Conservation (phyloP, 2,329 filamentous ascomycete genomes). For the Epichloe typhina region DNA sequence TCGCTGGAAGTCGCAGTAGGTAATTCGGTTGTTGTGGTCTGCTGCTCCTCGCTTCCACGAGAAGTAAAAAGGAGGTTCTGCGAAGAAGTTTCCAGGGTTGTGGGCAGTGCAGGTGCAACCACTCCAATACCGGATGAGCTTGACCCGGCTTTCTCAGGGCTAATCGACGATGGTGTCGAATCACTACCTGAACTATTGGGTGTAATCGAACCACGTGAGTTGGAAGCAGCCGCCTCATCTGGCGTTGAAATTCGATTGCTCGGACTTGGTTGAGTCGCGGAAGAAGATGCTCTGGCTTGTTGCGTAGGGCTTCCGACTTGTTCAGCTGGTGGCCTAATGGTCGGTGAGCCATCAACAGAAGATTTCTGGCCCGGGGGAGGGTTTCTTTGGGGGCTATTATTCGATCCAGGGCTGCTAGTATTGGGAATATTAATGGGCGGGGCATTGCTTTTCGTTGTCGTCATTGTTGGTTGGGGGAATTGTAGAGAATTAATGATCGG, state of each 20-base stretch:
- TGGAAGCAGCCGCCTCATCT: neutral
- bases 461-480: neutral
- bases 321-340: neutral
- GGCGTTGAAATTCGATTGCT: neutral
- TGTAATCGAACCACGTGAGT: neutral
- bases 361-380: neutral
- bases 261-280: neutral
- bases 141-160: neutral
- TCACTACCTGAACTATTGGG: neutral
- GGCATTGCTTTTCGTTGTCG: neutral
- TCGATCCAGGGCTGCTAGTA: neutral
- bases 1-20: neutral
- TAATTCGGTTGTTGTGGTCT: neutral
- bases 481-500: neutral
- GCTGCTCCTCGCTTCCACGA: neutral
- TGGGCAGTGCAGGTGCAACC: neutral
- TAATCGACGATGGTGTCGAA: neutral
- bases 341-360: neutral
- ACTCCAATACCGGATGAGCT: neutral
- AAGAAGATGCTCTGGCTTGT: neutral
- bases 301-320: neutral
- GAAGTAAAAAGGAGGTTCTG: neutral
- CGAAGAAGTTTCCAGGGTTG: neutral
- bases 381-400: neutral
- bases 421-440: neutral